A percentile compares a stretch with the other conserved stretches of the same genome.
Evolutionary conservation across 225 moss, liverwort and hornwort genomes (phyloP).

Genomic region (Anthoceros angustus): DNA sequence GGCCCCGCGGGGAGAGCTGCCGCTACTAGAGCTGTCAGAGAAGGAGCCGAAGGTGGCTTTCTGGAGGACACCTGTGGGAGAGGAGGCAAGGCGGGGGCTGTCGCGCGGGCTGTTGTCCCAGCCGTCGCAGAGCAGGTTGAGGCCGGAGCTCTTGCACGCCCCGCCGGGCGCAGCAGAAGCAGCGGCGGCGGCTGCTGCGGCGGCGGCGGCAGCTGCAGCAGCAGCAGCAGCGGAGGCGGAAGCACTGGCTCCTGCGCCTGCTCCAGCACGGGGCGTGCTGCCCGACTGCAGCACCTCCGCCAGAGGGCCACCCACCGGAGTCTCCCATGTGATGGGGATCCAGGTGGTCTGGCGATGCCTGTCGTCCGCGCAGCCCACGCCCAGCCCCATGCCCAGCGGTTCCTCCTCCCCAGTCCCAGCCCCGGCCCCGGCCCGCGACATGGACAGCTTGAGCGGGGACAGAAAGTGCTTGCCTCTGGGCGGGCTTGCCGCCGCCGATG

Average conservation of each 20-base stretch:
- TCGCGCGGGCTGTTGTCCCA: conserved; percentile 54
- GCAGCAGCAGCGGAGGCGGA: background rate
- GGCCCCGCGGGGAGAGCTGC: conserved; percentile 65
- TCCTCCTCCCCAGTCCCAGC: conserved; percentile 18
- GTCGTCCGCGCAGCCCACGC: conserved; percentile 33
- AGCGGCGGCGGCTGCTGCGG: background rate
- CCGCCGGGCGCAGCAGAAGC: background rate
- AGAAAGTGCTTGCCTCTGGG: conserved; percentile 99
- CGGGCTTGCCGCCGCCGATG: conserved; percentile 76
- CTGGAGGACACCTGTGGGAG: conserved; percentile 84
- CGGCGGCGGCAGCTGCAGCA: background rate
- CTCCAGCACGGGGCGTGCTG: conserved; percentile 24
- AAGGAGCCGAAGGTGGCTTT: conserved; percentile 65
- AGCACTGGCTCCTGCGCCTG: background rate
- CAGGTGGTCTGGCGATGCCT: conserved; percentile 37
- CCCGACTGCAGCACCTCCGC: conserved; percentile 63
- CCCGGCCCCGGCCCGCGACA: conserved; percentile 54
- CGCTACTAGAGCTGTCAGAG: conserved; percentile 59
- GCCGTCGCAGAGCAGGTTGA: conserved; percentile 62
- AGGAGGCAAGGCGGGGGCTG: conserved; percentile 45
- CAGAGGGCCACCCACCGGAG: conserved; percentile 55
- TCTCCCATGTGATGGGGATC: conserved; percentile 77
- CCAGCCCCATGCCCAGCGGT: conserved; percentile 44
- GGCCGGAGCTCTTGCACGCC: conserved; percentile 29
- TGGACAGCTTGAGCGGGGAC: conserved; percentile 97